phyloP scores from a whole-genome alignment of 2,329 filamentous ascomycete genomes.

The Paecilomyces fulvus region DNA sequence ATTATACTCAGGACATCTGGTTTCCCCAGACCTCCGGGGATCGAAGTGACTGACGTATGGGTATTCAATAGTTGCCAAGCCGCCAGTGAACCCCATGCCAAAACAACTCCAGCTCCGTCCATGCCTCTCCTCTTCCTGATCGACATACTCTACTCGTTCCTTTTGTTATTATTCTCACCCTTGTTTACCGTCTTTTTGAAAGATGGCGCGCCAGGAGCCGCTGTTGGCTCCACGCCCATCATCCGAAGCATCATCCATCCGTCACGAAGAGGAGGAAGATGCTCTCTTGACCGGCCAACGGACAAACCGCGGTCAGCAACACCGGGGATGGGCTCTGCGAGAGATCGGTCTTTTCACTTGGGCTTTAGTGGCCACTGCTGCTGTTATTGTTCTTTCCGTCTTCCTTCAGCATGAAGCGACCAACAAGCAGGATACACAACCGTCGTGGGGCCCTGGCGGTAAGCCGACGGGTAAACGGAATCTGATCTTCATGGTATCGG shows the following conservation, averaged over 20 bases:
- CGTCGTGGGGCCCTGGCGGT: slow-evolving; percentile 28
- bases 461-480: slow-evolving; percentile 67
- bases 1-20: neutral
- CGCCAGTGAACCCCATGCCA: neutral
- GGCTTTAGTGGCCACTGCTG: slow-evolving; percentile 71
- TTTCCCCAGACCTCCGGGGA: neutral
- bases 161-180: neutral
- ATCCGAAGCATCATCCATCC: slow-evolving; percentile 48
- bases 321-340: slow-evolving; percentile 49
- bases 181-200: slow-evolving; percentile 1
- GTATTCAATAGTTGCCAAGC: neutral
- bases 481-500: slow-evolving; percentile 97
- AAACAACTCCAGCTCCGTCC: neutral
- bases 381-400: slow-evolving; percentile 73
- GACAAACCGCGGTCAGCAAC: slow-evolving; percentile 18
- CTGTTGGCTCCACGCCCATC: slow-evolving; percentile 47
- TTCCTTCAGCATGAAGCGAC: slow-evolving; percentile 61
- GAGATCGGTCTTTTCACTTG: slow-evolving; percentile 72
- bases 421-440: slow-evolving; percentile 18
- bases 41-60: neutral
- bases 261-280: slow-evolving; percentile 53
- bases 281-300: slow-evolving; percentile 51
- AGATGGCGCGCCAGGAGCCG: slow-evolving; percentile 39
- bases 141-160: neutral
- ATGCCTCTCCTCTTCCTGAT: neutral